Conservation (phyloP, 768 basidiomycete genomes). For the Lactarius pseudohatsudake region DNA sequence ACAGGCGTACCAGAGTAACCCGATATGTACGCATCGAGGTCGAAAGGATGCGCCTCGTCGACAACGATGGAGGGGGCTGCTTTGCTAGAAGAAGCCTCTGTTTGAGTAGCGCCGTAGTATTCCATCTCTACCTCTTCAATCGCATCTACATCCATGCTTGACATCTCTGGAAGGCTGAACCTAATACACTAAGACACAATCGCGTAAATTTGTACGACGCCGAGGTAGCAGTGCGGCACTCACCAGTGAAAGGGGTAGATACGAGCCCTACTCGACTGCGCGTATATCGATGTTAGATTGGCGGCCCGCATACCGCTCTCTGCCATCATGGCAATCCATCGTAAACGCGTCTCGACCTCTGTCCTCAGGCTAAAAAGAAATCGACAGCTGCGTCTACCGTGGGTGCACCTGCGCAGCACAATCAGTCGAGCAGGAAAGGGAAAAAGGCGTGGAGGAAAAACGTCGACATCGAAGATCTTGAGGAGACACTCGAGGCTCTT, state of each 20-base stretch:
- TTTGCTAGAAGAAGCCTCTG: constrained; percentile 20
- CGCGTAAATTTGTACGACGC: background rate
- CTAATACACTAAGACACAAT: background rate
- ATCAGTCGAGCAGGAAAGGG: constrained; percentile 81
- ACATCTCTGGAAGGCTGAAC: constrained; percentile 6
- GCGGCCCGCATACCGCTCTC: constrained; percentile 10
- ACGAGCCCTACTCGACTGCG: background rate
- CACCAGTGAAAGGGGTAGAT: constrained; percentile 7
- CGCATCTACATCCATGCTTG: constrained; percentile 28
- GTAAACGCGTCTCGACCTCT: background rate
- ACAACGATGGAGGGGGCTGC: constrained; percentile 36
- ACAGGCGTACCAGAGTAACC: constrained; percentile 66
- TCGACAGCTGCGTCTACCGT: constrained; percentile 28
- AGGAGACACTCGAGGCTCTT: constrained; percentile 69
- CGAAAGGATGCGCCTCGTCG: constrained; percentile 83
- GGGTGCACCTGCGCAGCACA: constrained; percentile 61
- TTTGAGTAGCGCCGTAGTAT: constrained; percentile 9
- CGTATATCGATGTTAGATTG: background rate
- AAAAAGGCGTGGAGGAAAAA: constrained; percentile 94
- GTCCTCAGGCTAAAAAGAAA: constrained; percentile 13
- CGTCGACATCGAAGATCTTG: constrained; percentile 79
- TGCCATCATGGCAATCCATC: constrained; percentile 9
- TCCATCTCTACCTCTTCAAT: constrained; percentile 24
- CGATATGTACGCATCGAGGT: constrained; percentile 76
- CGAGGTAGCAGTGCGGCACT: background rate